Evolutionary conservation across 2,329 filamentous ascomycete species (phyloP).

Genomic region (Nannizziopsis barbatae): DNA sequence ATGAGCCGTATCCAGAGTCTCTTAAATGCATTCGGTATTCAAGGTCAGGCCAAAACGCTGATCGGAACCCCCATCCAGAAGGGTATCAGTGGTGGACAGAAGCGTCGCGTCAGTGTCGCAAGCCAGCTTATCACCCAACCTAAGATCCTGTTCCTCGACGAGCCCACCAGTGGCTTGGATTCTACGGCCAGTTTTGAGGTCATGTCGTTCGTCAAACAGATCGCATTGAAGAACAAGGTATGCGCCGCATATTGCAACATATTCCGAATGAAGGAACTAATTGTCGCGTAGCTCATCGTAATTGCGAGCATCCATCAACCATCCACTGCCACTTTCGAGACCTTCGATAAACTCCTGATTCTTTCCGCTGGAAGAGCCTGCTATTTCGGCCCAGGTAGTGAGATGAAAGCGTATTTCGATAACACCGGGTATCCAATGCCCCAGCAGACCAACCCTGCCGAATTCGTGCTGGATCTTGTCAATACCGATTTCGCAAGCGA

Average conservation of each 20-base stretch:
- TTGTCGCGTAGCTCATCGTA: conserved; percentile 50
- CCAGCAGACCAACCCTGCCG: conserved; percentile 63
- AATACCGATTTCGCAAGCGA: conserved; percentile 61
- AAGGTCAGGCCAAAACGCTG: conserved; percentile 55
- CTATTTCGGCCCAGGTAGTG: conserved; percentile 56
- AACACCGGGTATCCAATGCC: conserved; percentile 53
- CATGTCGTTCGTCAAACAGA: conserved; percentile 56
- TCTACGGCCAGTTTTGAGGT: conserved; percentile 67
- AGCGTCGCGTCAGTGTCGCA: conserved; percentile 66
- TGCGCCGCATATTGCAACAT: conserved; percentile 16
- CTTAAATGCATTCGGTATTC: conserved; percentile 61
- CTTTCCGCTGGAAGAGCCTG: conserved; percentile 59
- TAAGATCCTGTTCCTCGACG: conserved; percentile 70
- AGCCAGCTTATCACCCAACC: conserved; percentile 72
- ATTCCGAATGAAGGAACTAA: not conserved
- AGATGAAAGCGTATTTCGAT: conserved; percentile 53
- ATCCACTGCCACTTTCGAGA: conserved; percentile 63
- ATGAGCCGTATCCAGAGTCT: conserved; percentile 54
- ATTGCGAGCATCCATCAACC: conserved; percentile 80
- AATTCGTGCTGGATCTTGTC: conserved; percentile 66
- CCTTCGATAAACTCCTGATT: conserved; percentile 69
- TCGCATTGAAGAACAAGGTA: conserved; percentile 57
- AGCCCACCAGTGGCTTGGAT: conserved; percentile 74
- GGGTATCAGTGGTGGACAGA: conserved; percentile 76
- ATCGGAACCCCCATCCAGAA: conserved; percentile 75